phyloP scores from a whole-genome alignment of 768 basidiomycete species.

The Lactifluus echinatus region DNA sequence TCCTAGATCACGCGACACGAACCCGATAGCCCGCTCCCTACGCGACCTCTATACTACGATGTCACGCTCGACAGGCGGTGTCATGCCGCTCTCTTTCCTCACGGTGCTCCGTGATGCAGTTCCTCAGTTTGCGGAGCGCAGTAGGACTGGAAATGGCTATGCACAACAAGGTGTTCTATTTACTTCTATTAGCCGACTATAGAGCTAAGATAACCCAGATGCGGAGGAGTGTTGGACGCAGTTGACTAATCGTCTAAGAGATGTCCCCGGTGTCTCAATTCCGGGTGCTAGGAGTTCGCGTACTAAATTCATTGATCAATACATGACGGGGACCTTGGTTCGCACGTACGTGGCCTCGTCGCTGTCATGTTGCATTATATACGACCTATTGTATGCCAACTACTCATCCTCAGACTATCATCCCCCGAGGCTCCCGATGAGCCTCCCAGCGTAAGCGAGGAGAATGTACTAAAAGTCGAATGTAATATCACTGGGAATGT shows the following conservation, averaged over 20 bases:
- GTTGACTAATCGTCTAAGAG: conserved; percentile 61
- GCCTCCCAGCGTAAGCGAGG: conserved; percentile 46
- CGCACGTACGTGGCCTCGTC: conserved; percentile 43
- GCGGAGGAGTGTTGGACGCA: conserved; percentile 87
- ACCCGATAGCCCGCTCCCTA: conserved; percentile 39
- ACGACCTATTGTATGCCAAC: background rate
- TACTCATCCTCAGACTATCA: conserved; percentile 43
- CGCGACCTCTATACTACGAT: conserved; percentile 67
- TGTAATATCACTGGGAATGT: conserved; percentile 86
- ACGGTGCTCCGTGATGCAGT: conserved; percentile 61
- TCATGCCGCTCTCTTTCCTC: conserved; percentile 65
- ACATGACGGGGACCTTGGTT: conserved; percentile 68
- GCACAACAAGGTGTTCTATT: conserved; percentile 63
- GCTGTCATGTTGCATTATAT: background rate
- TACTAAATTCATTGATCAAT: conserved; percentile 62
- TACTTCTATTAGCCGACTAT: background rate
- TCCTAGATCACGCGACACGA: conserved; percentile 14
- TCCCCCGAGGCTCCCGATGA: conserved; percentile 84
- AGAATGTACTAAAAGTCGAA: conserved; percentile 80
- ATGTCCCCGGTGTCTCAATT: conserved; percentile 44
- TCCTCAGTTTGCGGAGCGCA: conserved; percentile 85
- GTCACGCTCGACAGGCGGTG: conserved; percentile 64
- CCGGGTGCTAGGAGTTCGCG: conserved; percentile 27
- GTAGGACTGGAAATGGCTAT: conserved; percentile 34
- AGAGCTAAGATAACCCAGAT: conserved; percentile 31